Conservation (phyloP, 208 protist genomes). For the Histomonas meleagridis region DNA sequence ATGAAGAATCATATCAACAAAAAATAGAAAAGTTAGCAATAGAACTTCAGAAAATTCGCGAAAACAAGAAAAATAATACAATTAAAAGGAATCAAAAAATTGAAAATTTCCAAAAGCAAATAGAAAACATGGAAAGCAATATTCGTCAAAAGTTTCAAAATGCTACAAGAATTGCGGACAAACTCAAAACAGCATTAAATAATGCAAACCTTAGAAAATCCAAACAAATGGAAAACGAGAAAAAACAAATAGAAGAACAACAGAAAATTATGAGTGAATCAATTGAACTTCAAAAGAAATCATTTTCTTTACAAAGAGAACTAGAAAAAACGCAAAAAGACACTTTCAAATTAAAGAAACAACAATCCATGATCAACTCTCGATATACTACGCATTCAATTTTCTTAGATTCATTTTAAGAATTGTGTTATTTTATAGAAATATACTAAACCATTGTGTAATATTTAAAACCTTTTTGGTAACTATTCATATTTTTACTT, state of each 20-base stretch:
- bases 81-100: background rate
- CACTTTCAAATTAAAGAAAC: too few species aligned
- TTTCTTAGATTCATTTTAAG: too few species aligned
- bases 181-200: background rate
- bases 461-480: too few species aligned
- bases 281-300: background rate
- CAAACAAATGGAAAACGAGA: background rate
- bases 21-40: background rate
- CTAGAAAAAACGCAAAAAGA: background rate
- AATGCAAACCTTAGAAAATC: slow-evolving; percentile 20
- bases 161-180: background rate
- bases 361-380: too few species aligned
- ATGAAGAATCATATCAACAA: background rate
- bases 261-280: background rate
- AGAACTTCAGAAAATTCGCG: background rate
- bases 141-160: background rate
- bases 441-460: too few species aligned
- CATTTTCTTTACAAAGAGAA: background rate
- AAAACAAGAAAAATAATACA: too few species aligned
- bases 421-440: too few species aligned
- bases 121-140: background rate
- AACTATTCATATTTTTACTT: too few species aligned
- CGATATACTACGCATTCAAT: too few species aligned
- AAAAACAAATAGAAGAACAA: background rate
- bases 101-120: background rate